Evolutionary conservation across 805 yeast genomes (phyloP), one percentile per base, ranked within the genome.

Genomic region (Kodamaea laetipori): DNA sequence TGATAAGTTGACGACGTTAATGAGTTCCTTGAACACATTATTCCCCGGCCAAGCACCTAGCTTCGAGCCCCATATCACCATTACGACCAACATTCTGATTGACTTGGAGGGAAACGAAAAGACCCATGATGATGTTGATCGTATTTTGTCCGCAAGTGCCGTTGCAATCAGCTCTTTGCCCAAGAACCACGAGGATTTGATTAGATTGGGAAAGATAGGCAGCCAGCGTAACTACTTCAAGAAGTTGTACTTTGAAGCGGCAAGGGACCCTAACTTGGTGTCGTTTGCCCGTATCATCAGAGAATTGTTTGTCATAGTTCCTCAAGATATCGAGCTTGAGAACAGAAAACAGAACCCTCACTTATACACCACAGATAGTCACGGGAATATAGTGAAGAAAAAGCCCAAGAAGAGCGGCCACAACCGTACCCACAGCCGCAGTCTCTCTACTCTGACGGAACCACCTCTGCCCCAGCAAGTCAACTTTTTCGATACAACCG

Each of bases 21-120:
- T 83, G 61, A 67, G 75, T n/a, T 81, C 89, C 7, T 61, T 86
- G 26, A 77, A 76, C 33, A 82, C 90, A 1, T 65, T 85, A n/a
- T 84, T 86, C 55, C 85, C 86, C 8, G 84, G 81, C 40, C 73
- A 61, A 43, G 81, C 89, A 1, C 84, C 85, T 2, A 59, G 55
- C 23, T 81, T 86, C 53, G 85, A 79, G 48, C 95, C 95, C 3
- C 95, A 86, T 57, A 72, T 87, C 26, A 87, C 95, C 1, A 71
- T 86, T 19, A 80, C 89, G 2, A 74, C 88, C n/a, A 75, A 78
- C 45, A 66, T 86, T 24, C 66, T 61, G 1, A 65, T 82, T 19
- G 63, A 69, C 44, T 49, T 66, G 47, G 61, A 58, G 6, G 63
- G 67, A 37, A 48, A 61, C 12, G 58, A 48, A 9, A 61, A 69